Evolutionary conservation across 176 grass and related monocot species (phyloP), one percentile per base, ranked within the genome.

Genomic region (Phoenix roebelenii): DNA sequence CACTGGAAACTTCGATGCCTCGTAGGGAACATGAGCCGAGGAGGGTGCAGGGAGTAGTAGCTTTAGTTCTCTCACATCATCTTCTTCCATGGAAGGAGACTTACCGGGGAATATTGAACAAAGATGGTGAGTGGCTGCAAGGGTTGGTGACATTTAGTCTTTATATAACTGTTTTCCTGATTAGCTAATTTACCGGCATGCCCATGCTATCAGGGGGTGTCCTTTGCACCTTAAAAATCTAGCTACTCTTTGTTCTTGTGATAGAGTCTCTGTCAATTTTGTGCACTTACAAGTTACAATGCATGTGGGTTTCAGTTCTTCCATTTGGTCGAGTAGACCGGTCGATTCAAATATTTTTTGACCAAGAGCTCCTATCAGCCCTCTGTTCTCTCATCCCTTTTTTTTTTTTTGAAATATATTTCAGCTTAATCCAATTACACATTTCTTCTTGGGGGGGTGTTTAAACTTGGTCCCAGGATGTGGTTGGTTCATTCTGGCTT

Each of bases 31-130:
- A 35, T 22, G 24, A 39, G 23, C 68, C 23, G 76, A 70, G 3
- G 76, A 70, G 4, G 78, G 50, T 3, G 61, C 49, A 0, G 87
- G 85, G 22, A 97, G 73, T 60, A 85, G 76, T 48, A 88, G 70
- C 54, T 85, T 84, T 63, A 85, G 57, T 63, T 88, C 82, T 55
- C 79, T 71, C 44, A 69, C 70, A 18, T 80, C 79, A 24, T 79
- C 63, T 74, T 74, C 68, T 65, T 92, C 93, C 93, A 98, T 92
- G 66, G 54, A 70, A 20, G 50, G 72, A 67, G 16, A 63, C 67
- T 50, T 52, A 49, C 63, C 74, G 67, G 77, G 35, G 35, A 44
- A 44, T 44, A 44, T 12, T 44, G 60, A 61, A 54, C 64, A 66
- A 50, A 24, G 17, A 52, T 61, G 44, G 5, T 59, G 35, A 44